Evolutionary conservation across 352 stramenopile genomes (phyloP), one percentile per base, ranked within the genome.

Genomic region (Vaucheria bursata): DNA sequence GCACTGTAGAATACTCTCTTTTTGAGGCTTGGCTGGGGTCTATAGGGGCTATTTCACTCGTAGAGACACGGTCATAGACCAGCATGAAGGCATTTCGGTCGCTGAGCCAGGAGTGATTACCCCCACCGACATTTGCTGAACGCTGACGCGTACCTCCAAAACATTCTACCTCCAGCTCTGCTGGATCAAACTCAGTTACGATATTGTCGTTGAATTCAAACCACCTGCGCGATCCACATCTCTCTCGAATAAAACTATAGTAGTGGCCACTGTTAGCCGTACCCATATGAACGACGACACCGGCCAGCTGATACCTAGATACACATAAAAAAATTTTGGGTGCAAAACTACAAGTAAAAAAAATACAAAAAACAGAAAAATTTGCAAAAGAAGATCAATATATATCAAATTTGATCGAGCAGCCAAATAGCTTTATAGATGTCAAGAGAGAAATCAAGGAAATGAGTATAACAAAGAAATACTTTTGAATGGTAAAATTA

Each of bases 241-340:
- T 85, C 52, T 96, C 90, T 34, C 91, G 89, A 53, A 97, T 91
- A 84, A 94, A 96, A 29, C 88, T 95, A 80, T 97, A 97, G 79
- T 97, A 97, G 86, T 97, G 93, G 0, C 93, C 93, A 66, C 88
- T 94, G 71, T 97, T 90, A 0, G 90, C 88, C 25, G 90, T 96
- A 0, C 93, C 92, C 0, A 88, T 94, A 80, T 97, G 93, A 1
- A 97, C 91, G 18, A 97, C 90, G 12, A 97, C 87, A 4, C 92
- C 92, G 1, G 90, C 87, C 2, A 97, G 88, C 29, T 95, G 87
- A 76, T 97, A 97, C 85, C 92, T 72, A n/a, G n/a, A n/a, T n/a
- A n/a, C n/a, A n/a, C n/a, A n/a, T n/a, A n/a, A n/a, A n/a, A n/a
- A n/a, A n/a, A n/a, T n/a, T n/a, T n/a, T n/a, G n/a, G n/a, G n/a